These are phyloP conservation scores for Immersiella caudata DNA, from an alignment of 495 filamentous ascomycete genomes.

Conservation along the genomic window DNA sequence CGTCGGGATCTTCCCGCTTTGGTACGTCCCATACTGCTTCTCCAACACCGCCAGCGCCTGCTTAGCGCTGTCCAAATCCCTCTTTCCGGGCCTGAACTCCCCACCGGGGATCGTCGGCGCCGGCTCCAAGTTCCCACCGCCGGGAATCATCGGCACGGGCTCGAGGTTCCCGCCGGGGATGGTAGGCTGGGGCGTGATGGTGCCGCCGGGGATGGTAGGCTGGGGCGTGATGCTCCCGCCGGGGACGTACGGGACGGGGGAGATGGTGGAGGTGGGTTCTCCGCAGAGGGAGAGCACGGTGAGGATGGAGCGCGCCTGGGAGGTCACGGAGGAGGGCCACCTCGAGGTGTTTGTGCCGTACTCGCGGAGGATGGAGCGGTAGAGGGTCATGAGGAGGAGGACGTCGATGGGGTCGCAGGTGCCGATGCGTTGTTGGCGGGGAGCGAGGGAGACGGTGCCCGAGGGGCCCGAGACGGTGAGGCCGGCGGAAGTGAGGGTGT, in stretches of 20 bases:
- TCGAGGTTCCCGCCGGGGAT: slow-evolving; percentile 34
- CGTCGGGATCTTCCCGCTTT: slow-evolving; percentile 23
- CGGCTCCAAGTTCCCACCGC: slow-evolving; percentile 29
- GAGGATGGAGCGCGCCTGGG: background rate
- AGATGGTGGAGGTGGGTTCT: slow-evolving; percentile 15
- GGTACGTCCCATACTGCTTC: slow-evolving; percentile 27
- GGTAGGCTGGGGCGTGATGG: slow-evolving; percentile 36
- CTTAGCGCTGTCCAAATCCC: background rate
- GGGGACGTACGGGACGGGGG: slow-evolving; percentile 28
- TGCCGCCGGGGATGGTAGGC: slow-evolving; percentile 35
- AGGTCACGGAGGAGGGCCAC: slow-evolving; percentile 23
- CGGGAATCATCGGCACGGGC: slow-evolving; percentile 23
- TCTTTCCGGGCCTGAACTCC: slow-evolving; percentile 8
- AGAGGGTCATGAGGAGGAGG: too few species aligned
- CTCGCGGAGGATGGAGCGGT: too few species aligned
- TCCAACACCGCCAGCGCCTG: slow-evolving; percentile 25
- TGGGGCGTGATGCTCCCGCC: slow-evolving; percentile 33
- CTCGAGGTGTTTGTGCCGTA: background rate
- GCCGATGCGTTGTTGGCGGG: background rate
- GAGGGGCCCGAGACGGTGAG: slow-evolving; percentile 12
- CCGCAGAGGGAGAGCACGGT: slow-evolving; percentile 27
- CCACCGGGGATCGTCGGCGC: slow-evolving; percentile 36
- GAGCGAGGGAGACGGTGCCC: slow-evolving; percentile 8
- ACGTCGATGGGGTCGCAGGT: too few species aligned
- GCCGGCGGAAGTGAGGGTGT: slow-evolving; percentile 31